A percentile compares a stretch with the other conserved stretches of the same genome.
Evolutionary conservation across 169 alveolate species (phyloP).

Genomic region (Perkinsus chesapeaki): DNA sequence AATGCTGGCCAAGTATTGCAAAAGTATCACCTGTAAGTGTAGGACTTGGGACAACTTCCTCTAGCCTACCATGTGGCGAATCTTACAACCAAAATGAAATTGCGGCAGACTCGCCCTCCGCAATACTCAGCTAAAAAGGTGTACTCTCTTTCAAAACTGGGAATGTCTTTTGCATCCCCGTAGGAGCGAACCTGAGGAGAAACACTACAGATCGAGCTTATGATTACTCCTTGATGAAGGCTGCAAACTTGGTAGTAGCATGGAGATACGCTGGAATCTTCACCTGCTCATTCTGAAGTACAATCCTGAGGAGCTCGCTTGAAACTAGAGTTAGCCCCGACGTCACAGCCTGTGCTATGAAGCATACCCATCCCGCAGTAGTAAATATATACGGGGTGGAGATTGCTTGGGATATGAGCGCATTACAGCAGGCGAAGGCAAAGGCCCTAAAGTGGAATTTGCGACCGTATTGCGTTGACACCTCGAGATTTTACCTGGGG

Average conservation of each 20-base stretch:
- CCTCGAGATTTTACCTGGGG: too few relatives aligned
- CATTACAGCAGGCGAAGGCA: not conserved
- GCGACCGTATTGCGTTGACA: too few relatives aligned
- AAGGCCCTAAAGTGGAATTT: not conserved
- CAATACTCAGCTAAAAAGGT: not conserved
- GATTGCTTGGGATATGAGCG: not conserved
- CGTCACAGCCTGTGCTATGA: not conserved
- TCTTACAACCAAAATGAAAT: not conserved
- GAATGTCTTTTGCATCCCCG: not conserved
- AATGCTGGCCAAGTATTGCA: not conserved
- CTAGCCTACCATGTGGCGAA: too few relatives aligned
- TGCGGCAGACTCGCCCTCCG: not conserved
- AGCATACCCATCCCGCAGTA: not conserved
- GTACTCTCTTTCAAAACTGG: not conserved
- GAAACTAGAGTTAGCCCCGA: not conserved
- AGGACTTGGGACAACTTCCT: not conserved
- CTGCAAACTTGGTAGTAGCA: too few relatives aligned
- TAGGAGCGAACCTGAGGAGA: not conserved
- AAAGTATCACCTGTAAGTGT: not conserved
- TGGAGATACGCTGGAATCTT: too few relatives aligned
- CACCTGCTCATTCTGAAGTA: not conserved
- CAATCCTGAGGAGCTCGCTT: not conserved
- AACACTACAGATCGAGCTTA: too few relatives aligned
- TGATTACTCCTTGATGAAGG: too few relatives aligned
- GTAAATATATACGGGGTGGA: not conserved